phyloP scores from a whole-genome alignment of 371 early-diverging fungal genomes.

The Circinella umbellata region DNA sequence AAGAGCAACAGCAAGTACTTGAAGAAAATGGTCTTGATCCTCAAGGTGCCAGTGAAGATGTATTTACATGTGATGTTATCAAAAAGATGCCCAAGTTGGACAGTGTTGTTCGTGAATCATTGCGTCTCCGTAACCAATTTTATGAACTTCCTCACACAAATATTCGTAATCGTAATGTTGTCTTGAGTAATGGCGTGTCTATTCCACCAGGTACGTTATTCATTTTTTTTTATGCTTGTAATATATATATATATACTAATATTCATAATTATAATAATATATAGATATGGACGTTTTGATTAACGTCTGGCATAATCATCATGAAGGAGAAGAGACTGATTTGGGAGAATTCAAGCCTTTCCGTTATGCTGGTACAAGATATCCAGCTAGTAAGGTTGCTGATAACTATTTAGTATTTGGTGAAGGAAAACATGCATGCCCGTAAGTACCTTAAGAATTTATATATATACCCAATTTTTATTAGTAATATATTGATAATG shows the following conservation, averaged over 20 bases:
- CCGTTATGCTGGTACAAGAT: conserved; percentile 48
- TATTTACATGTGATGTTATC: conserved; percentile 27
- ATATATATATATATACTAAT: not conserved
- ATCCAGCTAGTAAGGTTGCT: conserved; percentile 43
- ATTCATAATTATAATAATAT: not conserved
- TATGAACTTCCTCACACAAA: conserved; percentile 34
- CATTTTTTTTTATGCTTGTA: not conserved
- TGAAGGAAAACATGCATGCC: conserved; percentile 51
- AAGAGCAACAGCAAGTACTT: conserved; percentile 47
- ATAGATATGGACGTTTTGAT: conserved; percentile 5
- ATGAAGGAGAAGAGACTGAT: not conserved
- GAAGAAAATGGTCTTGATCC: conserved; percentile 36
- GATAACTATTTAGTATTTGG: conserved; percentile 54
- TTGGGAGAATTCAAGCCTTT: conserved; percentile 44
- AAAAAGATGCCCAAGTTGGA: conserved; percentile 50
- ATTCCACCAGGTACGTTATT: conserved; percentile 44
- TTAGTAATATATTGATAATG: not conserved
- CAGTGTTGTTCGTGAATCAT: conserved; percentile 51
- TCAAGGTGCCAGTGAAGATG: conserved; percentile 33
- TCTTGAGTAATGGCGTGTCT: conserved; percentile 39
- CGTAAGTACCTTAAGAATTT: conserved; percentile 10
- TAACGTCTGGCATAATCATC: conserved; percentile 3
- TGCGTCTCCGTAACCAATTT: conserved; percentile 31
- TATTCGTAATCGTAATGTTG: conserved; percentile 24
- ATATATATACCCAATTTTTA: not conserved